Conservation (phyloP, 768 basidiomycete genomes). For the Tubosaeta sp. region DNA sequence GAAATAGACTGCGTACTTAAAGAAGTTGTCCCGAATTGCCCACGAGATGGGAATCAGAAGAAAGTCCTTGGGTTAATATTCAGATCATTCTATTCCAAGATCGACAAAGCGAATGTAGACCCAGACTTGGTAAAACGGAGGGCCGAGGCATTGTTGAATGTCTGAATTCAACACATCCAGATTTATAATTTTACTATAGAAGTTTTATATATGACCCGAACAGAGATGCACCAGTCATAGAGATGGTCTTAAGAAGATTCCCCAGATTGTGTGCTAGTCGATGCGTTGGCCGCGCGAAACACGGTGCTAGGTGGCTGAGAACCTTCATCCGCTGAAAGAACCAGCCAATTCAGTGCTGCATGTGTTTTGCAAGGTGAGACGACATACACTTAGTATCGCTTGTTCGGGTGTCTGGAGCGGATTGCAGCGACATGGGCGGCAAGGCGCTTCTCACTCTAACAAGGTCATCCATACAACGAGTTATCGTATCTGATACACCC, state of each 20-base stretch:
- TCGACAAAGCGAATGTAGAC: slow-evolving; percentile 60
- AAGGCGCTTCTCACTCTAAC: slow-evolving; percentile 70
- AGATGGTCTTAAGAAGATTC: slow-evolving; percentile 3
- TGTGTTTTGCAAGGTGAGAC: background rate
- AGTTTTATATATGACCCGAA: background rate
- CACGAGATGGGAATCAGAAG: slow-evolving; percentile 19
- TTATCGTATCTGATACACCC: slow-evolving; percentile 70
- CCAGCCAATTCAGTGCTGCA: background rate
- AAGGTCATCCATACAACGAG: slow-evolving; percentile 74
- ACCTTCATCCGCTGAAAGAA: background rate
- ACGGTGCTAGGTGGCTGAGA: background rate
- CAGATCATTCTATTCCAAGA: slow-evolving; percentile 57
- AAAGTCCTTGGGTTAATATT: slow-evolving; percentile 45
- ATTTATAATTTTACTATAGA: background rate
- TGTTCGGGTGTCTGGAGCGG: slow-evolving; percentile 10
- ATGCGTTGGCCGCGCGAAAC: slow-evolving; percentile 1
- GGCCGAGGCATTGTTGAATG: slow-evolving; percentile 37
- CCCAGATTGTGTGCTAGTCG: background rate
- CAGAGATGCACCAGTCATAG: background rate
- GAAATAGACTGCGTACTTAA: slow-evolving; percentile 53
- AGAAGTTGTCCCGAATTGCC: slow-evolving; percentile 33
- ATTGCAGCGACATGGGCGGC: slow-evolving; percentile 32
- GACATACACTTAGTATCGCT: slow-evolving; percentile 13
- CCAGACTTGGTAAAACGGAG: slow-evolving; percentile 52
- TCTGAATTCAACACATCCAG: slow-evolving; percentile 1